Conservation (phyloP, 441 rosid species). For the Syzygium malaccense region DNA sequence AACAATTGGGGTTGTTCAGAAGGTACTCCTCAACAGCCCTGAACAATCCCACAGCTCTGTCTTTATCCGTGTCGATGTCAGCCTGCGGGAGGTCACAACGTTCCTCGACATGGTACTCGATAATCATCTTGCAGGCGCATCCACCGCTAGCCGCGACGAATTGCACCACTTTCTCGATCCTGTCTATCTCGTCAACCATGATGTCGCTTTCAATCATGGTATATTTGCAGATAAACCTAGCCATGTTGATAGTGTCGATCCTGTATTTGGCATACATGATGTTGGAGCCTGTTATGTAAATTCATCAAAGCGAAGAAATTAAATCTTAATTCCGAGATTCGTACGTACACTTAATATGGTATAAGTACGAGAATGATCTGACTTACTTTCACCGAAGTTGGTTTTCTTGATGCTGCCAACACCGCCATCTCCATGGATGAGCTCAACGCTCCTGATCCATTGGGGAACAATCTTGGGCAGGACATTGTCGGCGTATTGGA, state of each 20-base stretch:
- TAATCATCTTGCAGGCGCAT: neutral
- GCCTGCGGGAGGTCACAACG: neutral
- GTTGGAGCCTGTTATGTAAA: accelerated
- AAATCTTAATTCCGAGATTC: accelerated
- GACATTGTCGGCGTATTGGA: neutral
- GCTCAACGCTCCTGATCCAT: neutral
- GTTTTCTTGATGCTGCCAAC: neutral
- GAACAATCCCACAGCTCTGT: no score
- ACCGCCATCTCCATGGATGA: neutral
- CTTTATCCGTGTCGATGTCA: neutral
- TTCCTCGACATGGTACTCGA: neutral
- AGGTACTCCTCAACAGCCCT: no score
- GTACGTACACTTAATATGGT: accelerated
- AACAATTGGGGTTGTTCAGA: no score
- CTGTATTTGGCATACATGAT: neutral
- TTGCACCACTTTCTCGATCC: neutral
- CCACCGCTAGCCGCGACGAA: neutral
- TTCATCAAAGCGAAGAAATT: neutral
- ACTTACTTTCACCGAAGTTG: constrained; percentile 1
- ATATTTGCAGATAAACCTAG: neutral
- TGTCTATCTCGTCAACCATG: neutral
- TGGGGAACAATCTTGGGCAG: neutral
- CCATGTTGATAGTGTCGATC: neutral
- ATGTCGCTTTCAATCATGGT: neutral
- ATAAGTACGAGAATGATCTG: neutral